Conservation (phyloP, 2,329 filamentous ascomycete species). For the Fusarium subtropicale region DNA sequence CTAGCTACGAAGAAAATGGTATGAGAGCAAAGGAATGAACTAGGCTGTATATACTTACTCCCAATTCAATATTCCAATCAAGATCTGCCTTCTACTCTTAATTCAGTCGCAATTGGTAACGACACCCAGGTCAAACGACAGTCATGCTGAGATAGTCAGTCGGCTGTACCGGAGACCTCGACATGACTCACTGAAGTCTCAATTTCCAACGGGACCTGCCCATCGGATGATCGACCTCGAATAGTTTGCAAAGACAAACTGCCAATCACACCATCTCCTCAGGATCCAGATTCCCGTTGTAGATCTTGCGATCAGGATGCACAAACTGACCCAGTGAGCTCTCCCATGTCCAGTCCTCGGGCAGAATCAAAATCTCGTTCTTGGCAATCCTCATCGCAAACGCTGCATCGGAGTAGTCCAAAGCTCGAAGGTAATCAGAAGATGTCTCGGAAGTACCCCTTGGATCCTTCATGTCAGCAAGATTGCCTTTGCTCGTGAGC, state of each 20-base stretch:
- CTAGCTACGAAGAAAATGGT: neutral
- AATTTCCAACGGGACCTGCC: too few relatives aligned
- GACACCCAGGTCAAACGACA: neutral
- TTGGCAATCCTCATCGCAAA: neutral
- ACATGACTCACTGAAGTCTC: conserved; percentile 2
- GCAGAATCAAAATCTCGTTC: neutral
- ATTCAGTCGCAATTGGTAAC: neutral
- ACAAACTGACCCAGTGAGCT: conserved; percentile 6
- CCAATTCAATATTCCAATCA: neutral
- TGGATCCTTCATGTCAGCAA: conserved; percentile 1
- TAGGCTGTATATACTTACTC: neutral
- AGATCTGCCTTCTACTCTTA: neutral
- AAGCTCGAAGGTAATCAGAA: neutral
- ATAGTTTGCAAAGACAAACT: neutral
- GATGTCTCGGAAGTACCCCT: neutral
- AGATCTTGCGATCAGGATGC: conserved; percentile 8
- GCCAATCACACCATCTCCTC: conserved; percentile 21
- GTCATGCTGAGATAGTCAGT: neutral
- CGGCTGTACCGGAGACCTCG: neutral
- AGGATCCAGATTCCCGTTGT: conserved; percentile 4
- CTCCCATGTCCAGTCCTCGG: conserved; percentile 15
- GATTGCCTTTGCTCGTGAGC: neutral
- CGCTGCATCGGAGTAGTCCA: neutral
- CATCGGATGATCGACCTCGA: neutral
- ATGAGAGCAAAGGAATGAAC: neutral